phyloP scores from a whole-genome alignment of 169 alveolate genomes.

The Eimeria brunetti region DNA sequence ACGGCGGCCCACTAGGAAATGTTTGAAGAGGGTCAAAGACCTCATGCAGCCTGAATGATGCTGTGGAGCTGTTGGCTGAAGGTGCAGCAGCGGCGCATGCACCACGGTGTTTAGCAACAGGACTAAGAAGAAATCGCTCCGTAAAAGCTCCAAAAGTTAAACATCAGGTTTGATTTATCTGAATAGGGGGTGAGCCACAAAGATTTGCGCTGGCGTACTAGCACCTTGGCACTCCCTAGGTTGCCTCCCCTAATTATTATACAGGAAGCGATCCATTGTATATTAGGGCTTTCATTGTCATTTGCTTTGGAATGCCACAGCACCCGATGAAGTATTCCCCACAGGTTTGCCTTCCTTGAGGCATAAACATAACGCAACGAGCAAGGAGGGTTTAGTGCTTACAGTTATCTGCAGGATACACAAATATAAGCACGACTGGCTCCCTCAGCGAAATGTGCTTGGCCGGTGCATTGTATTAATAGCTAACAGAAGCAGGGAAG shows the following conservation, averaged over 20 bases:
- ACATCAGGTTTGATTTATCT: neutral
- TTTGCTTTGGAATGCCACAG: neutral
- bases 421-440: neutral
- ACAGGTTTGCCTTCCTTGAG: neutral
- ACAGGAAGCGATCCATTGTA: neutral
- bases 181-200: neutral
- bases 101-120: neutral
- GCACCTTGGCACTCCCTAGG: neutral
- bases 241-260: neutral
- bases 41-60: constrained; percentile 40
- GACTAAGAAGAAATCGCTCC: neutral
- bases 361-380: neutral
- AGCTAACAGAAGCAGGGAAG: neutral
- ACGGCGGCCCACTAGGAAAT: neutral
- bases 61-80: constrained; percentile 31
- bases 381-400: neutral
- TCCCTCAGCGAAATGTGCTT: neutral
- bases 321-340: neutral
- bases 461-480: neutral
- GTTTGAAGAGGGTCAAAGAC: neutral
- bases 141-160: neutral
- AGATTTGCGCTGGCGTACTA: neutral
- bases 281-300: neutral
- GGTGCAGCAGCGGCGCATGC: constrained; percentile 66
- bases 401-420: neutral